phyloP scores from a whole-genome alignment of 768 basidiomycete genomes.

The Hygrocybe punicea region DNA sequence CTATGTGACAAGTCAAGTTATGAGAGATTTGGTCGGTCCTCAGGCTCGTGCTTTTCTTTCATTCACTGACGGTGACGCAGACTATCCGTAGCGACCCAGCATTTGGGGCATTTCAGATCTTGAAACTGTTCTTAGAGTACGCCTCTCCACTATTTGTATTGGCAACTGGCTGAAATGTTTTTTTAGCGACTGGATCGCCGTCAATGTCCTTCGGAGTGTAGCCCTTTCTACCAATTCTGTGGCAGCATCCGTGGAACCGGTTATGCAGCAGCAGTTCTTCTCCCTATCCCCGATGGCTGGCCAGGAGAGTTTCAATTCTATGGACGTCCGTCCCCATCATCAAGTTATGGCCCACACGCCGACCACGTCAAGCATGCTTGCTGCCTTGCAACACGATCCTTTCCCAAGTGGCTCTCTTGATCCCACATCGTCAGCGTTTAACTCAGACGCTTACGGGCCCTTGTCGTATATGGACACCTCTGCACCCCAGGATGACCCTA shows the following conservation, averaged over 20 bases:
- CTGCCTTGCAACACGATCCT: slow-evolving; percentile 74
- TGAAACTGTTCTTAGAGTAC: slow-evolving; percentile 88
- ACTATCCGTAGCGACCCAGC: slow-evolving; percentile 91
- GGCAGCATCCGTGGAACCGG: slow-evolving; percentile 86
- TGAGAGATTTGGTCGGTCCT: slow-evolving; percentile 76
- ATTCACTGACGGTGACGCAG: slow-evolving; percentile 35
- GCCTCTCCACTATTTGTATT: slow-evolving; percentile 29
- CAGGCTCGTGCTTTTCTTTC: slow-evolving; percentile 4
- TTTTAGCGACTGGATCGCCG: slow-evolving; percentile 85
- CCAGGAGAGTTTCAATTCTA: slow-evolving; percentile 68
- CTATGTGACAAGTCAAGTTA: slow-evolving; percentile 89
- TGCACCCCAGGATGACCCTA: slow-evolving; percentile 59
- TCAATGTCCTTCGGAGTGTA: slow-evolving; percentile 82
- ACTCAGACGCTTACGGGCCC: slow-evolving; percentile 64
- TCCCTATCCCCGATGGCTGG: slow-evolving; percentile 86
- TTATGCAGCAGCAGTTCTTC: slow-evolving; percentile 88
- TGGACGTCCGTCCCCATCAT: slow-evolving; percentile 57
- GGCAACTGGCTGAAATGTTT: slow-evolving; percentile 11
- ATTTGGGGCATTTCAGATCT: slow-evolving; percentile 88
- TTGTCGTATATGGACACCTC: slow-evolving; percentile 76
- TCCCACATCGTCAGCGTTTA: slow-evolving; percentile 57
- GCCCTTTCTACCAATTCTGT: slow-evolving; percentile 89
- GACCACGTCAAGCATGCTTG: slow-evolving; percentile 88
- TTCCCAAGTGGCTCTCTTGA: slow-evolving; percentile 68
- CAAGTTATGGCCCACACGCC: slow-evolving; percentile 76